Evolutionary conservation across 345 rosid species (phyloP), one percentile per base, ranked within the genome.

Genomic region (Pistacia integerrima): DNA sequence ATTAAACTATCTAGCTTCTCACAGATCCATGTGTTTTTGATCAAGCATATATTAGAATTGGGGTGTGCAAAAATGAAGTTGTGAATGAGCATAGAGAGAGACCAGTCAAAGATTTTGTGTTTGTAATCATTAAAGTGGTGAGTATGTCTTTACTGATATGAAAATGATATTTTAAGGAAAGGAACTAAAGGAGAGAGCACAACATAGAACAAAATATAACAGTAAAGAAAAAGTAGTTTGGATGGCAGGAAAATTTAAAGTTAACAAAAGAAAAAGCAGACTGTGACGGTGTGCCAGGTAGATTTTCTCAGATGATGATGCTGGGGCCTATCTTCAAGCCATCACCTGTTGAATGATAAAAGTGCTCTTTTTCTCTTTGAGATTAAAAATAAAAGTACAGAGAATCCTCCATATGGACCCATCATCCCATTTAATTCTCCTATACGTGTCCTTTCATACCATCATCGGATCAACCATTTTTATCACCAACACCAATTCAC

Each of bases 91-190:
- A 67, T 70, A 38, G 54, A 44, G 64, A 67, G 49, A 63, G 52
- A 76, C 6, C 80, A 73, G 84, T 87, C 86, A 86, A 81, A 83
- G 87, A 84, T 86, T 14, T 81, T 7, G 74, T 68, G 84, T 33
- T 57, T 2, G 77, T 44, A 77, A 81, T 84, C 80, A 82, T 84
- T 84, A 82, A 81, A 84, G 85, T 0, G 2, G 56, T 1, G 12
- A 52, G 74, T 8, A 46, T 70, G 81, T 76, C 87, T 82, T 82
- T 86, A 77, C 82, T 38, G 56, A 35, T 14, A 73, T 75, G 82
- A 77, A 82, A 87, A 82, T 84, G 77, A 81, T 87, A 84, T 84
- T 87, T 84, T 83, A 84, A 81, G 85, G 70, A 80, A 87, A 82
- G 77, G 68, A 74, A 58, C 44, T 66, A 69, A 81, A 86, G 79